Percentiles rank a stretch among this genome's conserved stretches.
Conservation (phyloP, 1,139 yeast species). For the Taphrina wiesneri region DNA sequence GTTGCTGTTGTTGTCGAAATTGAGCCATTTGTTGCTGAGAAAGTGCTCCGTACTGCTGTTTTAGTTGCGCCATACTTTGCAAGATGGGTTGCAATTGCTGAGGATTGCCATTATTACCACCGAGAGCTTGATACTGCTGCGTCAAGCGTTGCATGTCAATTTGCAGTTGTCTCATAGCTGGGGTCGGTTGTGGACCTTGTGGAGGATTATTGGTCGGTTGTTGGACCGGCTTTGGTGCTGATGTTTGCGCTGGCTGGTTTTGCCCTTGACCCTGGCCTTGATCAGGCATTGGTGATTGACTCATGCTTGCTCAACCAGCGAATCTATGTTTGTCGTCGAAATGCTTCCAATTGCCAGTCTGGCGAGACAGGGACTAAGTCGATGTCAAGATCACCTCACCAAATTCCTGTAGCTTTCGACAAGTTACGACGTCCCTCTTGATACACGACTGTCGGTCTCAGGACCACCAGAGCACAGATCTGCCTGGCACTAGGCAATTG, state of each 20-base stretch:
- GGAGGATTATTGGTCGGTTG: neutral
- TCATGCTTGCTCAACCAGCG: neutral
- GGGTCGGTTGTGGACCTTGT: slow-evolving; percentile 22
- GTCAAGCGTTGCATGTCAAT: slow-evolving; percentile 23
- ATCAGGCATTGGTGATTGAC: slow-evolving; percentile 17
- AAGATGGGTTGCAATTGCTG: slow-evolving; percentile 11
- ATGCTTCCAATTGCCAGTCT: no score
- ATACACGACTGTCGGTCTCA: no score
- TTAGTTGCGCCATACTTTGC: slow-evolving; percentile 23
- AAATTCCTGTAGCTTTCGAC: no score
- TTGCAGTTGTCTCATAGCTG: slow-evolving; percentile 26
- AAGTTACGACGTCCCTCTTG: no score
- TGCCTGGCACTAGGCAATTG: no score
- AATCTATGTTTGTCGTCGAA: no score
- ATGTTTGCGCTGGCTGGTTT: neutral
- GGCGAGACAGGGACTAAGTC: no score
- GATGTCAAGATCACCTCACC: no score
- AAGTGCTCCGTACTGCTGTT: slow-evolving; percentile 21
- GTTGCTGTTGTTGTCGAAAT: slow-evolving; percentile 27
- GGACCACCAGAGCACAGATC: no score
- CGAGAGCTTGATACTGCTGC: slow-evolving; percentile 19
- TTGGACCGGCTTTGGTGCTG: slow-evolving; percentile 5
- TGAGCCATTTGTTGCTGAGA: slow-evolving; percentile 24
- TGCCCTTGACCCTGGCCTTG: neutral
- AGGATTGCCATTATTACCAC: slow-evolving; percentile 19